phyloP scores from a whole-genome alignment of 2,329 filamentous ascomycete genomes.

The Exophiala sp. region DNA sequence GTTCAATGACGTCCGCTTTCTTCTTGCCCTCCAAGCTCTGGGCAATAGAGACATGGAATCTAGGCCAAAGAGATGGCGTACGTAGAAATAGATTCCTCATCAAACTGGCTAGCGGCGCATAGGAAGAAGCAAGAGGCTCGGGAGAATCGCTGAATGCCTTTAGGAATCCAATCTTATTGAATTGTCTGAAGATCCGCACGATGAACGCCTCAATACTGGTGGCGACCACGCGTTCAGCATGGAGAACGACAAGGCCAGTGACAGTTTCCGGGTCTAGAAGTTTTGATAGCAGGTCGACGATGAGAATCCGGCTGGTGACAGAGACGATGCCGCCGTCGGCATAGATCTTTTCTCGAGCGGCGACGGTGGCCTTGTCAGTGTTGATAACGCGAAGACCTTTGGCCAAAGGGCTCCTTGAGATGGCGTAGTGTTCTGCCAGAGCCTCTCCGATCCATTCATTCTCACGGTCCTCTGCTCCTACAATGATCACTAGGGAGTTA shows the following conservation, averaged over 20 bases:
- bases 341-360: conserved; percentile 86
- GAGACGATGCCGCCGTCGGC: conserved; percentile 83
- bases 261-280: conserved; percentile 76
- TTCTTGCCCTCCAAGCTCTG: conserved; percentile 83
- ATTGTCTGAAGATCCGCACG: conserved; percentile 83
- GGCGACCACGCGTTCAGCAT: conserved; percentile 75
- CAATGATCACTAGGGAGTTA: conserved; percentile 82
- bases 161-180: conserved; percentile 87
- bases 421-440: conserved; percentile 86
- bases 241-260: conserved; percentile 78
- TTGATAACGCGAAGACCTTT: conserved; percentile 87
- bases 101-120: conserved; percentile 80
- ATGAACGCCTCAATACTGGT: conserved; percentile 95
- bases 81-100: conserved; percentile 87
- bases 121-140: conserved; percentile 82
- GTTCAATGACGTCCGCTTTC: conserved; percentile 93
- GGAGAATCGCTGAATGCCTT: conserved; percentile 95
- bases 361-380: conserved; percentile 85
- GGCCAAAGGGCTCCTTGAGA: conserved; percentile 75
- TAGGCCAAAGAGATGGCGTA: conserved; percentile 83
- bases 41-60: conserved; percentile 87
- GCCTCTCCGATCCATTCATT: conserved; percentile 97
- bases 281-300: conserved; percentile 82
- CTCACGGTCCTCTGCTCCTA: conserved; percentile 85
- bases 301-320: conserved; percentile 89